Conservation (phyloP, 1,284 basidiomycete species). For the Cutaneotrichosporon cavernicola region DNA sequence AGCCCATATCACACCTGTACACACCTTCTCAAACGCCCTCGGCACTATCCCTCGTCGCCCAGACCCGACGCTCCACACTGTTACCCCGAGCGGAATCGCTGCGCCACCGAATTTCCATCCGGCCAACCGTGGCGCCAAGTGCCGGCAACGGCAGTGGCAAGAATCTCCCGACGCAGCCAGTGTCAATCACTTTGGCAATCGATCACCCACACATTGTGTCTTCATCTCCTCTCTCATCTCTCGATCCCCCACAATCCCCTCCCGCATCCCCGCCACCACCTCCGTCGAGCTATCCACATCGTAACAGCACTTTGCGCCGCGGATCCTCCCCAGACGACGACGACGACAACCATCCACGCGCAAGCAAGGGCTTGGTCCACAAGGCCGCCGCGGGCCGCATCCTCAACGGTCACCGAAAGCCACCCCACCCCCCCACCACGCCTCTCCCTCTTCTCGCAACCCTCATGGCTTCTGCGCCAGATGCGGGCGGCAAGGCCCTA, state of each 20-base stretch:
- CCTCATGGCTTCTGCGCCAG: slow-evolving; percentile 4
- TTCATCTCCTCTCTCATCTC: background rate
- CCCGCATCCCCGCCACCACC: background rate
- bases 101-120: slow-evolving; percentile 5
- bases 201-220: background rate
- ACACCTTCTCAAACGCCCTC: background rate
- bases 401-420: slow-evolving; percentile 10
- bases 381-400: slow-evolving; percentile 10
- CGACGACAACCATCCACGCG: background rate
- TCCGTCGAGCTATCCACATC: background rate
- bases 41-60: background rate
- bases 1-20: background rate
- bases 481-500: slow-evolving; percentile 1
- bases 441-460: slow-evolving; percentile 6
- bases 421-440: slow-evolving; percentile 3
- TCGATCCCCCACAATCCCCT: background rate
- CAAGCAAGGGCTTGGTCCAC: background rate
- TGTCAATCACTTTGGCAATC: slow-evolving; percentile 5
- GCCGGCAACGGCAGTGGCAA: background rate
- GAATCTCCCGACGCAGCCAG: background rate
- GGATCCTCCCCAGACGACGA: background rate
- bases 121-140: background rate
- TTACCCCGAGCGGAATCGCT: background rate
- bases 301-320: background rate
- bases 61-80: background rate